Conservation (phyloP, 2,329 filamentous ascomycete genomes). For the Aureobasidium subglaciale region DNA sequence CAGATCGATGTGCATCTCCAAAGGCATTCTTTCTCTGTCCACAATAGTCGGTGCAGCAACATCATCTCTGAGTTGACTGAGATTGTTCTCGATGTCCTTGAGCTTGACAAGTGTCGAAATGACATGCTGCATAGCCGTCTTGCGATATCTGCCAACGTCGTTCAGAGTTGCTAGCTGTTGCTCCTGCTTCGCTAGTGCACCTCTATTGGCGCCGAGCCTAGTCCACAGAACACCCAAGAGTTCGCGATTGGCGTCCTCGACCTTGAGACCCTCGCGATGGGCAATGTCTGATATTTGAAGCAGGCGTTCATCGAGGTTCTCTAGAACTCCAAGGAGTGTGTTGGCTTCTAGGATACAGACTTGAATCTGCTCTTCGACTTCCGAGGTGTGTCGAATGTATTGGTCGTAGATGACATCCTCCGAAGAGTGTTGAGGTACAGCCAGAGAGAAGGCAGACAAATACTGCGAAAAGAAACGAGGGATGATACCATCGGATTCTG, state of each 20-base stretch:
- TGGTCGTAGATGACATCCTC: conserved; percentile 61
- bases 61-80: conserved; percentile 65
- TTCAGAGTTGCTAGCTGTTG: conserved; percentile 57
- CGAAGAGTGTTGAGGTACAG: conserved; percentile 50
- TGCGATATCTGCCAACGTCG: conserved; percentile 60
- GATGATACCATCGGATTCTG: conserved; percentile 34
- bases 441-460: conserved; percentile 53
- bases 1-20: conserved; percentile 68
- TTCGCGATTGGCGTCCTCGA: conserved; percentile 55
- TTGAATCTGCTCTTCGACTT: conserved; percentile 63
- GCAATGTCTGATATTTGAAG: conserved; percentile 63
- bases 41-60: conserved; percentile 60
- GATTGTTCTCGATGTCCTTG: conserved; percentile 61
- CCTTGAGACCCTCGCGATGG: conserved; percentile 53
- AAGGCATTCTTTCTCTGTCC: conserved; percentile 46
- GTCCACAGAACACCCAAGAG: conserved; percentile 67
- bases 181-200: conserved; percentile 53
- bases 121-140: conserved; percentile 61
- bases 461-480: conserved; percentile 37
- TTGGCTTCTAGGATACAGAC: conserved; percentile 64
- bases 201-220: conserved; percentile 61
- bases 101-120: conserved; percentile 63
- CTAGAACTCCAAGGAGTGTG: conserved; percentile 57
- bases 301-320: conserved; percentile 62
- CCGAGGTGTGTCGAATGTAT: conserved; percentile 64